Evolutionary conservation across 371 early-diverging fungal species (phyloP), one percentile per base, ranked within the genome.

Genomic region (Coemansia sp.): DNA sequence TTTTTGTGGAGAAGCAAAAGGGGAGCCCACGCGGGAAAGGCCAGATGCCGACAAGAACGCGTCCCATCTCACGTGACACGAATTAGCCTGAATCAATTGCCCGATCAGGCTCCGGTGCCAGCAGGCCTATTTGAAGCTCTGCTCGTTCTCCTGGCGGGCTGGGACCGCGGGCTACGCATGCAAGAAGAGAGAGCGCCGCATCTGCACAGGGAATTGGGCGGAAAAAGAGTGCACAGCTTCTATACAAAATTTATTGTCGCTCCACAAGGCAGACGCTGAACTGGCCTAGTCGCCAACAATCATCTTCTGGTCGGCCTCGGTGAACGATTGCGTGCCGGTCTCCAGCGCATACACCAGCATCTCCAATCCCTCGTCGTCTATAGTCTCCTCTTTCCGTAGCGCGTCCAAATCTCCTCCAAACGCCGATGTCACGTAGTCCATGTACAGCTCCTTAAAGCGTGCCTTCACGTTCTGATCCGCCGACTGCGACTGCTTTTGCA

Each of bases 401-500:
- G 43, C 43, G 33, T 74, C 66, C 4, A 74, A 63, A 58, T 74
- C 75, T 0, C 67, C 20, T 8, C 75, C 75, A 58, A 74, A 74
- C 5, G 66, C 75, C 5, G 48, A 59, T 1, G 75, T 66, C 10
- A 66, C 58, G 30, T 71, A 65, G 20, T 72, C 74, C 75, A 74
- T 74, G 56, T 74, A 74, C 16, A 74, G 53, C 39, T 72, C 62
- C 36, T 66, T 74, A 57, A 72, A 74, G 55, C 57, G 60, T n/a
- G 59, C 42, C 38, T 43, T 41, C 16, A 55, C 41, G 34, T 39
- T 43, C 49, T 30, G 47, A 50, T 66, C 72, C 12, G 34, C 39
- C n/a, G 54, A 54, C 6, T 26, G 8, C 10, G 33, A 1, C 33
- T 61, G 53, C 30, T 35, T 48, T 2, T 54, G 40, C n/a, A 40